Evolutionary conservation across 257 asterid species (phyloP).

Genomic region (Euphrasia confusa): DNA sequence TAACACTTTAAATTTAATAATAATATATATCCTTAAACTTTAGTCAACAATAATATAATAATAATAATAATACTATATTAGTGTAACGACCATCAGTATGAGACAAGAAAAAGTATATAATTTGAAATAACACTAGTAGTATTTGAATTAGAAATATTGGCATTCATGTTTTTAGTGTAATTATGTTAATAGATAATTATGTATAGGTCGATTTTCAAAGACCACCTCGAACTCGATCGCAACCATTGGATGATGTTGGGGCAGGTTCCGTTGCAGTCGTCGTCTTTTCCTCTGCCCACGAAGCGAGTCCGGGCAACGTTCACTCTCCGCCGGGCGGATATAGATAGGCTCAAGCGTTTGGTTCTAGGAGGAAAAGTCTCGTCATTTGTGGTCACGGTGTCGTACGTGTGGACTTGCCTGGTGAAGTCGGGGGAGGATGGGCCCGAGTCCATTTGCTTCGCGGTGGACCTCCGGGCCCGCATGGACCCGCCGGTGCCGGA

Average conservation of each 20-base stretch:
- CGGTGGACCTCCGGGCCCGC: not conserved
- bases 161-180: too few species aligned
- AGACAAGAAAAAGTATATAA: too few species aligned
- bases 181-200: too few species aligned
- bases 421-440: constrained; percentile 2
- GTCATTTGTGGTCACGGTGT: not conserved
- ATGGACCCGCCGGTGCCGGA: not conserved
- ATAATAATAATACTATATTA: too few species aligned
- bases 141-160: too few species aligned
- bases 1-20: too few species aligned
- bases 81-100: too few species aligned
- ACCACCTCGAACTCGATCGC: not conserved
- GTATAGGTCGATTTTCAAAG: not conserved
- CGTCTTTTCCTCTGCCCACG: not conserved
- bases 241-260: not conserved
- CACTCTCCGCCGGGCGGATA: not conserved
- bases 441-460: not conserved
- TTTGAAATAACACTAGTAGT: too few species aligned
- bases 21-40: too few species aligned
- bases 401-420: constrained; percentile 5
- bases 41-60: too few species aligned
- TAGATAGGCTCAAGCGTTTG: constrained; percentile 1
- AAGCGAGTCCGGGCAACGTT: not conserved
- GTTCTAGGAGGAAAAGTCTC: not conserved
- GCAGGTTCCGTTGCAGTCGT: not conserved